Percentiles rank a stretch among this genome's conserved stretches.
Conservation (phyloP, 2,329 filamentous ascomycete species). For the Alternaria sp. region DNA sequence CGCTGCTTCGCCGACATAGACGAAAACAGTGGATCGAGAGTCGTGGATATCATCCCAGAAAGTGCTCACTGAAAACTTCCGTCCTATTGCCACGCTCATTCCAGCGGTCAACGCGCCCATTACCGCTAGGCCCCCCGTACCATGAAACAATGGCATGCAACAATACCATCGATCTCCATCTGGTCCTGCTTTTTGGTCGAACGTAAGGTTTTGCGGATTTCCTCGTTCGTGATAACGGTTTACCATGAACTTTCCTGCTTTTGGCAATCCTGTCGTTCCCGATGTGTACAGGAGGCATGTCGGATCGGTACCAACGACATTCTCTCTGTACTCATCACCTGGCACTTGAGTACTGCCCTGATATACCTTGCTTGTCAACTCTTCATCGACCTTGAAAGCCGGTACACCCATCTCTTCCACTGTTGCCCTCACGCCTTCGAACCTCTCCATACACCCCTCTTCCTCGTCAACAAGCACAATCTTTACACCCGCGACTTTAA, state of each 20-base stretch:
- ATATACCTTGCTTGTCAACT: conserved; percentile 32
- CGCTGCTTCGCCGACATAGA: conserved; percentile 80
- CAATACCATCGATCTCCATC: conserved; percentile 71
- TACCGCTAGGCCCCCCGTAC: conserved; percentile 70
- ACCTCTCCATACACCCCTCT: conserved; percentile 31
- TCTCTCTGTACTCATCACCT: conserved; percentile 63
- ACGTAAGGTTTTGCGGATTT: conserved; percentile 43
- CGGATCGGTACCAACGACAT: conserved; percentile 62
- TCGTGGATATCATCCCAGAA: conserved; percentile 79
- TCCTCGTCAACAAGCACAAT: conserved; percentile 68
- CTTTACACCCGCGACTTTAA: conserved; percentile 64
- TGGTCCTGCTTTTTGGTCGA: conserved; percentile 49
- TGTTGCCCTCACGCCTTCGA: conserved; percentile 22
- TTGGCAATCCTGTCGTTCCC: conserved; percentile 78
- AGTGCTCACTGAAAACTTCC: conserved; percentile 70
- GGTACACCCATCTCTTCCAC: conserved; percentile 33
- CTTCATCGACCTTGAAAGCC: conserved; percentile 27
- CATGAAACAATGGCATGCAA: conserved; percentile 81
- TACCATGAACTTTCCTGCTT: conserved; percentile 53
- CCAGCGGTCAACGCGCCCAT: conserved; percentile 58
- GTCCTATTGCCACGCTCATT: conserved; percentile 66
- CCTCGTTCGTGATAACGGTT: conserved; percentile 45
- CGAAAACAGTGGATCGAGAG: conserved; percentile 72
- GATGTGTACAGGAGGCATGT: conserved; percentile 75
- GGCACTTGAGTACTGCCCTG: conserved; percentile 50